Evolutionary conservation across 2,329 filamentous ascomycete species (phyloP), one percentile per base, ranked within the genome.

Genomic region (Fusarium sp.): DNA sequence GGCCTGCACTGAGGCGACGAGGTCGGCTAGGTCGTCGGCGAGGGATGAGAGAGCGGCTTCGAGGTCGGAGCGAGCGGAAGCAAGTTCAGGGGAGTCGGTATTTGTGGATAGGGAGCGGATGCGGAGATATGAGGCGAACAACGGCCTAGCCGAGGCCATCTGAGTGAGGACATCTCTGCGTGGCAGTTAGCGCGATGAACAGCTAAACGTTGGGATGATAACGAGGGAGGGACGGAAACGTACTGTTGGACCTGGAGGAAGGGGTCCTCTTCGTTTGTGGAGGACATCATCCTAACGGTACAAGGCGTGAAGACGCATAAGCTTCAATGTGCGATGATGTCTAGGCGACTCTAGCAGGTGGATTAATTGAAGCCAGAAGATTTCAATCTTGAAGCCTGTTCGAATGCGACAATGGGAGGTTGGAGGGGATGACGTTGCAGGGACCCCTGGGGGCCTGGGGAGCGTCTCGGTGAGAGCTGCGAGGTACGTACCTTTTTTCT

Each of bases 91-190:
- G 20, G 94, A 95, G 50, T 88, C 87, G 16, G 92, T 85, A 10
- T 90, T 89, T 45, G 92, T 92, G 68, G 92, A 90, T 29, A 97
- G 92, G 54, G 95, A 97, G 80, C 95, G 94, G 85, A 99, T 99
- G 81, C 97, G 96, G 50, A 98, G 90, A 86, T 98, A 99, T 18
- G 95, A 98, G 74, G 94, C 92, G 88, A 98, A 98, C 67, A 98
- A 92, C 62, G 95, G 92, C 11, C 96, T 93, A 63, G 94, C 93
- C 16, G 91, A 91, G 75, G 93, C 89, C 74, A 99, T 92, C 71
- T 97, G 93, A 73, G 92, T 86, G 76, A 97, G 92, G 76, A 98
- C 94, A 85, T 99, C 97, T 84, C 95, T 98, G 81, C 4, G 31
- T n/a, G 14, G 11, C 35, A 16, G 64, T 78, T 63, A 78, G 67